Evolutionary conservation across 257 asterid genomes (phyloP).

Genomic region (Fraxinus excelsior): DNA sequence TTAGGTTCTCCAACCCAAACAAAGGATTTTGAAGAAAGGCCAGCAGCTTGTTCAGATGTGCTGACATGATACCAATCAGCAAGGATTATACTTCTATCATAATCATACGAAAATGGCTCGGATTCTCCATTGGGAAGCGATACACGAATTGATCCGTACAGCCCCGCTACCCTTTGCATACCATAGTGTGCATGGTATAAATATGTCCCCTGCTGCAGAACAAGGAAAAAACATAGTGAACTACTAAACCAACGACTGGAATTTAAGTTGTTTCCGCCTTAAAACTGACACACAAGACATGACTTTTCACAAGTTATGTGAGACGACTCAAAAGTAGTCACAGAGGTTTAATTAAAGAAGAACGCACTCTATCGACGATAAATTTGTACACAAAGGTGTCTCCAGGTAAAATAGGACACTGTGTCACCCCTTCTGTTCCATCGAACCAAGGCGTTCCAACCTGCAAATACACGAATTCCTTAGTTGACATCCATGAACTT

Average conservation of each 20-base stretch:
- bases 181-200: slow-evolving; percentile 94
- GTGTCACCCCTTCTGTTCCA: slow-evolving; percentile 95
- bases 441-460: slow-evolving; percentile 92
- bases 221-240: background rate
- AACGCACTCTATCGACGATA: slow-evolving; percentile 77
- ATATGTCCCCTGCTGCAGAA: slow-evolving; percentile 78
- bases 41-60: slow-evolving; percentile 60
- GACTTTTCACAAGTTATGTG: background rate
- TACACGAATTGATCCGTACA: slow-evolving; percentile 71
- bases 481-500: background rate
- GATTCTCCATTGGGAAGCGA: slow-evolving; percentile 54
- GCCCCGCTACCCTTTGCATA: slow-evolving; percentile 83
- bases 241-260: background rate
- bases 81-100: slow-evolving; percentile 69
- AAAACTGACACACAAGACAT: background rate
- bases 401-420: slow-evolving; percentile 85
- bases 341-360: background rate
- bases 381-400: slow-evolving; percentile 76
- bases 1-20: slow-evolving; percentile 95
- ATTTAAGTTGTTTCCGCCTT: background rate
- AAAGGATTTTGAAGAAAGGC: slow-evolving; percentile 69
- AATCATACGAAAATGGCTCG: slow-evolving; percentile 72
- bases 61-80: slow-evolving; percentile 84
- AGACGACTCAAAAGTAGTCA: background rate
- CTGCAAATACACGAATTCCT: slow-evolving; percentile 31